Evolutionary conservation across 768 basidiomycete species (phyloP), one percentile per base, ranked within the genome.

Genomic region (Amanita pseudoporphyria): DNA sequence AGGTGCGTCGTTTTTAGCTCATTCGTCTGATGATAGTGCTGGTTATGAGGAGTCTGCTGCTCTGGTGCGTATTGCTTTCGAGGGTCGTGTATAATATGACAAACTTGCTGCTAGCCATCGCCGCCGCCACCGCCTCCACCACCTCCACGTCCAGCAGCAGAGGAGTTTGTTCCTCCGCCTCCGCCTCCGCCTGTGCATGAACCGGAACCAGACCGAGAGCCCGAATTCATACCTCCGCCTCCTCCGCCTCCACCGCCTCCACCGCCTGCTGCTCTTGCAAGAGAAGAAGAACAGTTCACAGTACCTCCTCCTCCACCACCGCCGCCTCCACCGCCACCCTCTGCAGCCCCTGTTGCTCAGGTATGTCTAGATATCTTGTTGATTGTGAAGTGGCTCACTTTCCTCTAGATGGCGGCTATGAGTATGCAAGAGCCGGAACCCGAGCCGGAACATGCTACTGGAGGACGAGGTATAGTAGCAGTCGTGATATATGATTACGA

Each of bases 401-500:
- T 14, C 41, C 2, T 28, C 6, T 49, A 67, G 66, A 64, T 68
- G 59, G 64, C 63, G 33, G 59, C 63, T n/a, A 47, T 66, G 39
- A 57, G 60, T n/a, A 38, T 64, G 18, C 64, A 64, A 0, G 61
- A 65, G 9, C 61, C 67, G 19, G 65, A 65, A 49, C 58, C 63
- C 39, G 71, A 71, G 24, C 69, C 68, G 0, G 69, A 69, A 21
- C 62, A 66, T 18, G 30, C 24, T 13, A 5, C 32, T 32, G 47
- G 26, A 36, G 59, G 64, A 14, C 57, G 68, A 58, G 88, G 87
- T 3, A 53, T 78, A n/a, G 72, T 74, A 22, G 93, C 91, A 0
- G 71, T 84, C 43, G 93, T 87, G 2, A 53, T 84, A 18, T 96
- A 82, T 63, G 84, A 85, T 3, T 96, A 94, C 56, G 84, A 87